Conservation (phyloP, 176 grass and related monocot genomes). For the Lolium rigidum region DNA sequence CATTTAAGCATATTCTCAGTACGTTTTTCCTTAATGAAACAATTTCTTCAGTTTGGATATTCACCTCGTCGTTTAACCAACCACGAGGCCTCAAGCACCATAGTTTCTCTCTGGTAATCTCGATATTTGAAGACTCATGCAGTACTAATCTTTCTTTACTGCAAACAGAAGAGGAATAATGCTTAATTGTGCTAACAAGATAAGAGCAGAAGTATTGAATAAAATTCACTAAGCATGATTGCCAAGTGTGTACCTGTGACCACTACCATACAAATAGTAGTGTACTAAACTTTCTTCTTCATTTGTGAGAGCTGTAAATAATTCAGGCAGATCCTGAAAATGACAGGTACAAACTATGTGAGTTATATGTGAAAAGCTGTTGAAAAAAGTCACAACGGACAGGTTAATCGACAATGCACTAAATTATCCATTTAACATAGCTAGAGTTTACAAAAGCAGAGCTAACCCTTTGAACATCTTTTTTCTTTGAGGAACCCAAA, state of each 20-base stretch:
- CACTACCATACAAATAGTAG: constrained; percentile 43
- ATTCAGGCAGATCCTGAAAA: constrained; percentile 57
- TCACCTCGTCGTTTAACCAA: constrained; percentile 91
- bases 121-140: constrained; percentile 70
- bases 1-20: constrained; percentile 24
- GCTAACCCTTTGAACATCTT: not conserved
- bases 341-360: constrained; percentile 17
- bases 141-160: constrained; percentile 57
- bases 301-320: constrained; percentile 62
- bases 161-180: constrained; percentile 34
- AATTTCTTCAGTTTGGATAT: not conserved
- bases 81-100: constrained; percentile 60
- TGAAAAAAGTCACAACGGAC: not conserved
- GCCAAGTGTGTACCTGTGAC: constrained; percentile 43
- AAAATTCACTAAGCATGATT: not conserved
- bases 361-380: not conserved
- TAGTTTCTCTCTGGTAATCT: constrained; percentile 65
- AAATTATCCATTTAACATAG: not conserved
- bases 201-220: constrained; percentile 15
- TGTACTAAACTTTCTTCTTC: constrained; percentile 67
- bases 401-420: not conserved
- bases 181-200: constrained; percentile 18
- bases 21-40: constrained; percentile 4
- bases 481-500: not conserved
- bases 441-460: not conserved